A percentile compares a stretch with the other conserved stretches of the same genome.
phyloP scores from a whole-genome alignment of 2,329 filamentous ascomycete genomes.

The Pseudogymnoascus sp. region DNA sequence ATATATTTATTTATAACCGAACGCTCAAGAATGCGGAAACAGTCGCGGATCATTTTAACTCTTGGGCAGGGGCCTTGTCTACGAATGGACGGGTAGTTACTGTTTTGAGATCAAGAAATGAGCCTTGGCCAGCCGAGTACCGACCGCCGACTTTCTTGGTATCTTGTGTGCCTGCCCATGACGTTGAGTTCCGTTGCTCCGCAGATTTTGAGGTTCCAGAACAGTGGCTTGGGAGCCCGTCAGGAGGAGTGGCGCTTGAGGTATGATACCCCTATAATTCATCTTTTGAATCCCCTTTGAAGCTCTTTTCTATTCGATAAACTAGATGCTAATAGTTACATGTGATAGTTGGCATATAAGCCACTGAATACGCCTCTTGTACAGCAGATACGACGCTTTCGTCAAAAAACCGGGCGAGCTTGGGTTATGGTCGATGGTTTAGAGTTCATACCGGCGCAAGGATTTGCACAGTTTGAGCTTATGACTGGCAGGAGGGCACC shows the following conservation, averaged over 20 bases:
- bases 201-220: slow-evolving; percentile 61
- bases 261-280: slow-evolving; percentile 16
- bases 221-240: slow-evolving; percentile 62
- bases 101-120: slow-evolving; percentile 49
- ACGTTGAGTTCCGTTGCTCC: slow-evolving; percentile 52
- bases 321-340: not conserved
- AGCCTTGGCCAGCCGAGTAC: slow-evolving; percentile 56
- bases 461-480: slow-evolving; percentile 72
- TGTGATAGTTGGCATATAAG: slow-evolving; percentile 53
- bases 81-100: slow-evolving; percentile 25
- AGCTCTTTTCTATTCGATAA: not conserved
- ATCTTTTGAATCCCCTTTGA: not conserved
- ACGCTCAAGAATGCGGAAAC: slow-evolving; percentile 57
- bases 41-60: slow-evolving; percentile 61
- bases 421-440: slow-evolving; percentile 72
- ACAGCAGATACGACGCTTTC: slow-evolving; percentile 46
- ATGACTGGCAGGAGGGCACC: slow-evolving; percentile 68
- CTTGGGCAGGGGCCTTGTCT: slow-evolving; percentile 28
- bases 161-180: slow-evolving; percentile 66
- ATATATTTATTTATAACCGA: slow-evolving; percentile 67
- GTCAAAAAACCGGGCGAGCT: slow-evolving; percentile 44
- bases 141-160: slow-evolving; percentile 64
- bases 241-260: slow-evolving; percentile 68
- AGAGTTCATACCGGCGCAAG: slow-evolving; percentile 69
- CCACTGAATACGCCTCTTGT: slow-evolving; percentile 63